Conservation (phyloP, 2,329 filamentous ascomycete species). For the Rhynchosporium graminicola region DNA sequence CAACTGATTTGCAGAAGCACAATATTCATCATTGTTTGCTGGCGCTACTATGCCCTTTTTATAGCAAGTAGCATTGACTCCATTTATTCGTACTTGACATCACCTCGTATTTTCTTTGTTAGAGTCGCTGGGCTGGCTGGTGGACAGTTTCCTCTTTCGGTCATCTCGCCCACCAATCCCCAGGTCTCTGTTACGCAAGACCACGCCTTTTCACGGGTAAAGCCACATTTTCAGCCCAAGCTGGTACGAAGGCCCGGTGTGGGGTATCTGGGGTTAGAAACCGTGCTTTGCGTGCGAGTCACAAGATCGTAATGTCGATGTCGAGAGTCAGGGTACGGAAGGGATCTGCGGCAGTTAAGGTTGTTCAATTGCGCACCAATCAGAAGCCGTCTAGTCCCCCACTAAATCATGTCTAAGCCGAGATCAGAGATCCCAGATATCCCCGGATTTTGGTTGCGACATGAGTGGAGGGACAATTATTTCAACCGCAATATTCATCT, state of each 20-base stretch:
- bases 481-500: no score
- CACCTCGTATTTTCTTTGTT: neutral
- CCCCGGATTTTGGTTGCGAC: neutral
- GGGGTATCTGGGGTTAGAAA: neutral
- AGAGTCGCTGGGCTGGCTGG: neutral
- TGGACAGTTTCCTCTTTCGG: neutral
- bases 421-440: no score
- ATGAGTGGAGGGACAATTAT: no score
- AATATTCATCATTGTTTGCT: neutral
- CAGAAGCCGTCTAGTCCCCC: neutral
- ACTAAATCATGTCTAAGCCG: neutral
- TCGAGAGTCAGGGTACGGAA: slow-evolving; percentile 6
- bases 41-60: neutral
- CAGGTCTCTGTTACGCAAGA: neutral
- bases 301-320: neutral
- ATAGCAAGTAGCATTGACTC: neutral
- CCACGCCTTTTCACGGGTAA: neutral
- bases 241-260: slow-evolving; percentile 2
- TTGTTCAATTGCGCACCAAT: slow-evolving; percentile 1
- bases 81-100: no score
- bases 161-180: slow-evolving; percentile 1
- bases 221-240: neutral
- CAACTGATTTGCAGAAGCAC: neutral
- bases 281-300: neutral
- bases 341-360: slow-evolving; percentile 5